Percentiles rank a stretch among this genome's conserved stretches.
Conservation (phyloP, 1,284 basidiomycete genomes). For the Neonothopanus nambi region DNA sequence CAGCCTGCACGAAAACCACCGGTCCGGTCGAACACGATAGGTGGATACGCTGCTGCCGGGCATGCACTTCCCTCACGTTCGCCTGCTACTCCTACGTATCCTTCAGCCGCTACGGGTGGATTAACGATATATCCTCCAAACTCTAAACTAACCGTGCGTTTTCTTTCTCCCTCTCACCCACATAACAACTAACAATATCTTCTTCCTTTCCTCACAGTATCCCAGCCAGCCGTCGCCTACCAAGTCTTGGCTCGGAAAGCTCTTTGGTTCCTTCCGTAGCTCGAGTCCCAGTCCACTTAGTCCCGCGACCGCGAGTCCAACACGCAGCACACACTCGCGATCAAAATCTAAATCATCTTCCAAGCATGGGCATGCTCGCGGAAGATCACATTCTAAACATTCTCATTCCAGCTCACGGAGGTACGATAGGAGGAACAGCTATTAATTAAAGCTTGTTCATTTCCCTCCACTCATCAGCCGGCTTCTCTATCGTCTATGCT, state of each 20-base stretch:
- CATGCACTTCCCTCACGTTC: not conserved
- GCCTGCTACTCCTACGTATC: not conserved
- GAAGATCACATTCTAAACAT: no score
- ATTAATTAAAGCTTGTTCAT: no score
- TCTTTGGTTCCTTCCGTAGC: conserved; percentile 6
- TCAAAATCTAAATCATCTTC: no score
- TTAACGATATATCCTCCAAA: not conserved
- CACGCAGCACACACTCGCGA: conserved; percentile 1
- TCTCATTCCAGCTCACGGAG: no score
- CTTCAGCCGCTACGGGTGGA: not conserved
- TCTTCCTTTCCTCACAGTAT: not conserved
- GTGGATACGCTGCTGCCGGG: conserved; percentile 1
- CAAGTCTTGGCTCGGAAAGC: conserved; percentile 7
- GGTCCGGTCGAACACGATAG: conserved; percentile 2
- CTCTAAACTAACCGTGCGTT: not conserved
- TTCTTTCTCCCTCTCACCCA: not conserved
- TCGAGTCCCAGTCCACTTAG: conserved; percentile 6
- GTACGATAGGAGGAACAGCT: no score
- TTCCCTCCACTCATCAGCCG: no score
- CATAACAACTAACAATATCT: not conserved
- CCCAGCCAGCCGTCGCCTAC: not conserved
- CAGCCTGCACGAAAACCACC: not conserved
- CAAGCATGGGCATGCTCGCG: no score
- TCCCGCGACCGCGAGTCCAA: not conserved
- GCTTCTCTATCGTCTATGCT: no score